phyloP scores from a whole-genome alignment of 1,284 basidiomycete genomes.

The Stygiomarasmius scandens region DNA sequence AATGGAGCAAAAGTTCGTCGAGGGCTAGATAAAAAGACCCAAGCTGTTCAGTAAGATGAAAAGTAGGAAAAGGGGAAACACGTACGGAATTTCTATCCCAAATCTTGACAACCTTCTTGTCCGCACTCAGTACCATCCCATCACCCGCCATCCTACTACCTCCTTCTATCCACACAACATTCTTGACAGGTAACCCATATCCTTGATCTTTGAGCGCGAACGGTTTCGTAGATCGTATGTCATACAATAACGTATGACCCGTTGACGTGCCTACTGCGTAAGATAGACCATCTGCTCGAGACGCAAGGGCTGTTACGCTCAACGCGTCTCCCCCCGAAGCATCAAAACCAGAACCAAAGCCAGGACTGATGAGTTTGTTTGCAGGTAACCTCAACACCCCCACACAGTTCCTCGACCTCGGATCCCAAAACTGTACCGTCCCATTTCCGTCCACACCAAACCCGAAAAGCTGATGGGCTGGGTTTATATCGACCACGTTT shows the following conservation, averaged over 20 bases:
- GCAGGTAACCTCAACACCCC: slow-evolving; percentile 78
- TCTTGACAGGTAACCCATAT: slow-evolving; percentile 91
- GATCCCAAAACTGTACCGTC: slow-evolving; percentile 96
- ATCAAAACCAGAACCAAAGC: slow-evolving; percentile 50
- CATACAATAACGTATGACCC: slow-evolving; percentile 94
- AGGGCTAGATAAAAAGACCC: slow-evolving; percentile 59
- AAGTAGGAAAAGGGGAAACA: slow-evolving; percentile 18
- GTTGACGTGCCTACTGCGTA: slow-evolving; percentile 94
- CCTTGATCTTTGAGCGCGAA: slow-evolving; percentile 96
- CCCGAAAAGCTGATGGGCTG: slow-evolving; percentile 88
- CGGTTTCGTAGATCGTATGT: slow-evolving; percentile 83
- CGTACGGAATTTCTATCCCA: slow-evolving; percentile 87
- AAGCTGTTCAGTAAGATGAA: slow-evolving; percentile 8
- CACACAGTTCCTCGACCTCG: slow-evolving; percentile 79
- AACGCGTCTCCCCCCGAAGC: slow-evolving; percentile 31
- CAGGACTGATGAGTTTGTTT: slow-evolving; percentile 55
- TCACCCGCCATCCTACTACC: slow-evolving; percentile 83
- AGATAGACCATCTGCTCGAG: slow-evolving; percentile 86
- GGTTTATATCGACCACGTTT: slow-evolving; percentile 92
- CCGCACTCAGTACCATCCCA: slow-evolving; percentile 85
- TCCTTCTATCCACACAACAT: slow-evolving; percentile 89
- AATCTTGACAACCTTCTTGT: slow-evolving; percentile 94
- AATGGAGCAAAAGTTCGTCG: slow-evolving; percentile 89
- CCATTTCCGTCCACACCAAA: slow-evolving; percentile 88
- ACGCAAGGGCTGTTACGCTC: slow-evolving; percentile 82